A percentile compares a stretch with the other conserved stretches of the same genome.
phyloP scores from a whole-genome alignment of 257 asterid species.

The Nicotiana benthamiana region DNA sequence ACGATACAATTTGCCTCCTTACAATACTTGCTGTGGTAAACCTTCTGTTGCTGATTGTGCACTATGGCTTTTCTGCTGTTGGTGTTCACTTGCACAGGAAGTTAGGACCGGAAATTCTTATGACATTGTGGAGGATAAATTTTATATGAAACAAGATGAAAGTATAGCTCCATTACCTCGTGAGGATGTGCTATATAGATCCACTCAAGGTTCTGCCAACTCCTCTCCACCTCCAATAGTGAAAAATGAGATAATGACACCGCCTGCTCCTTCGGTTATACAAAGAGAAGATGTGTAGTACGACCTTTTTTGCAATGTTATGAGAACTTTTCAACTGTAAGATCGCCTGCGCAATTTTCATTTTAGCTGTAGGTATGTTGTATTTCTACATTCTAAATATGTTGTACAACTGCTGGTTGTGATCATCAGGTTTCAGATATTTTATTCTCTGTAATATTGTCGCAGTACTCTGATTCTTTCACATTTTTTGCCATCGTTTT shows the following conservation, averaged over 20 bases:
- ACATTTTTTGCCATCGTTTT: not conserved
- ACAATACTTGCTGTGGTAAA: slow-evolving; percentile 49
- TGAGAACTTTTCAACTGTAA: not conserved
- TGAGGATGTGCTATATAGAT: slow-evolving; percentile 44
- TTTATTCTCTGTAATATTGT: not conserved
- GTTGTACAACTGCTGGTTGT: not conserved
- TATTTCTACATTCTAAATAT: slow-evolving; percentile 1
- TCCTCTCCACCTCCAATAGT: slow-evolving; percentile 15
- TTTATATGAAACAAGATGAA: slow-evolving; percentile 31
- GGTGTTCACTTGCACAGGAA: slow-evolving; percentile 89
- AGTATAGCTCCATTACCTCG: slow-evolving; percentile 50
- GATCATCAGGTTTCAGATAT: not conserved
- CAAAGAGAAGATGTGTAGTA: slow-evolving; percentile 33
- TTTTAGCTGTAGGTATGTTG: not conserved
- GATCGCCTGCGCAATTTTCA: not conserved
- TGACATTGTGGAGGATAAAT: slow-evolving; percentile 63
- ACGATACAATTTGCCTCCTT: slow-evolving; percentile 65
- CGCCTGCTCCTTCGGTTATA: slow-evolving; percentile 38
- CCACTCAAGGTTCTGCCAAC: slow-evolving; percentile 26
- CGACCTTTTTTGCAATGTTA: not conserved
- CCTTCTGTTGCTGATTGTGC: slow-evolving; percentile 62
- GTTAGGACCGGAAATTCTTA: slow-evolving; percentile 78
- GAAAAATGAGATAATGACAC: slow-evolving; percentile 34
- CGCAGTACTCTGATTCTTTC: not conserved
- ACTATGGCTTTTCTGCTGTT: slow-evolving; percentile 88